Conservation (phyloP, 441 rosid genomes). For the Capsella rubella region DNA sequence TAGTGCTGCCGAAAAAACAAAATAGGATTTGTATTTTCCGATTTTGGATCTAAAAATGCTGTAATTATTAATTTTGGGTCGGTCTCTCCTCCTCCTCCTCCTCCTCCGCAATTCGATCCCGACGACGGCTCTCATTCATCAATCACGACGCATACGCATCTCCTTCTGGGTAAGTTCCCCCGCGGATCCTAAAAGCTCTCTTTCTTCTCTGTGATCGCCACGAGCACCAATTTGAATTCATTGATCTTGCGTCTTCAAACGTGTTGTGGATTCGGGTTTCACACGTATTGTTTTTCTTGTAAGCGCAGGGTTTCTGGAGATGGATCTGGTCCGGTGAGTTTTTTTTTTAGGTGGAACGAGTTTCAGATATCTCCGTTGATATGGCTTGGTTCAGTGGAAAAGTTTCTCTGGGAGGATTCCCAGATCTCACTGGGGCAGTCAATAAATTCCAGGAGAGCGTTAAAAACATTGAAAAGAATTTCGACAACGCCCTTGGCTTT, state of each 20-base stretch:
- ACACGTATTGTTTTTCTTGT: conserved; percentile 1
- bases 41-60: conserved; percentile 17
- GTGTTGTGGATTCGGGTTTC: background rate
- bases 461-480: conserved; percentile 97
- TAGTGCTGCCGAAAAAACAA: background rate
- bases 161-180: conserved; percentile 22
- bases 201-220: background rate
- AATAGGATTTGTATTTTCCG: background rate
- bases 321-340: conserved; percentile 50
- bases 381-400: conserved; percentile 99
- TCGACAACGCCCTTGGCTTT: conserved; percentile 90
- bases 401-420: conserved; percentile 82
- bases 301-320: conserved; percentile 48
- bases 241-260: background rate
- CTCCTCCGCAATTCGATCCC: conserved; percentile 27
- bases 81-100: background rate
- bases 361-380: conserved; percentile 31
- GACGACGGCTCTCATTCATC: conserved; percentile 9
- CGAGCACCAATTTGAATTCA: background rate
- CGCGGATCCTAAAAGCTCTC: background rate
- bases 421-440: conserved; percentile 98
- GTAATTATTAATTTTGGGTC: background rate
- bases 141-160: conserved; percentile 10
- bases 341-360: conserved; percentile 27
- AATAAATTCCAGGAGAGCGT: conserved; percentile 98